phyloP scores from a whole-genome alignment of 371 early-diverging fungal species.

The Mucor irregularis region DNA sequence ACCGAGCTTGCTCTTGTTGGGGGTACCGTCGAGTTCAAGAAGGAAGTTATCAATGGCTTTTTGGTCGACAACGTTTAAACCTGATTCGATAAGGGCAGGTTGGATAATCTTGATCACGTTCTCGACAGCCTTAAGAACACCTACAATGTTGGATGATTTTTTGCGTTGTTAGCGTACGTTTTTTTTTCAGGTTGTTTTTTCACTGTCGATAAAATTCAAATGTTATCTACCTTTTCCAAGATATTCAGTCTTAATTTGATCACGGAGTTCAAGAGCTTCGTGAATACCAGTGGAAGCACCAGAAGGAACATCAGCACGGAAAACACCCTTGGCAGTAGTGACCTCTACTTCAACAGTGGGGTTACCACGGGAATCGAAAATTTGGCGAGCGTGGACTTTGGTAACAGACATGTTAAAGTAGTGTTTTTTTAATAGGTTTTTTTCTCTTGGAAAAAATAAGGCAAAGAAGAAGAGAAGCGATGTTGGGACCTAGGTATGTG shows the following conservation, averaged over 20 bases:
- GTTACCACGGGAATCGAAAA: slow-evolving; percentile 99
- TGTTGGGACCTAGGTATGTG: neutral
- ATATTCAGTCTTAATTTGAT: slow-evolving; percentile 83
- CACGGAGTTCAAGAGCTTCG: slow-evolving; percentile 98
- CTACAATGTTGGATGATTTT: slow-evolving; percentile 37
- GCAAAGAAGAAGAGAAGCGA: neutral
- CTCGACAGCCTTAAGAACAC: slow-evolving; percentile 91
- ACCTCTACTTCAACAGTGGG: slow-evolving; percentile 99
- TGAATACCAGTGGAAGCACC: slow-evolving; percentile 99
- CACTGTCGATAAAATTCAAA: neutral
- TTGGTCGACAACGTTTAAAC: slow-evolving; percentile 86
- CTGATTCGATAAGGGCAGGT: slow-evolving; percentile 75
- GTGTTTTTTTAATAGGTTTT: neutral
- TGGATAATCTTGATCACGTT: slow-evolving; percentile 92
- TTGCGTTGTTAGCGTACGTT: too few species aligned
- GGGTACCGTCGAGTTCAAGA: slow-evolving; percentile 91
- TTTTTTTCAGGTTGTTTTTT: neutral
- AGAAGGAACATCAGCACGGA: slow-evolving; percentile 98
- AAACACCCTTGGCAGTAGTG: slow-evolving; percentile 85
- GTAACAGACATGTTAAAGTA: slow-evolving; percentile 46
- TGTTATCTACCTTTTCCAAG: slow-evolving; percentile 86
- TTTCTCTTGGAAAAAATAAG: too few species aligned
- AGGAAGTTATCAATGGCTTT: slow-evolving; percentile 91
- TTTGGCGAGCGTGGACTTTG: slow-evolving; percentile 95
- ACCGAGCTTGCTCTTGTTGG: slow-evolving; percentile 95